Evolutionary conservation across 768 basidiomycete species (phyloP), one percentile per base, ranked within the genome.

Genomic region (Termitomyces sp.): DNA sequence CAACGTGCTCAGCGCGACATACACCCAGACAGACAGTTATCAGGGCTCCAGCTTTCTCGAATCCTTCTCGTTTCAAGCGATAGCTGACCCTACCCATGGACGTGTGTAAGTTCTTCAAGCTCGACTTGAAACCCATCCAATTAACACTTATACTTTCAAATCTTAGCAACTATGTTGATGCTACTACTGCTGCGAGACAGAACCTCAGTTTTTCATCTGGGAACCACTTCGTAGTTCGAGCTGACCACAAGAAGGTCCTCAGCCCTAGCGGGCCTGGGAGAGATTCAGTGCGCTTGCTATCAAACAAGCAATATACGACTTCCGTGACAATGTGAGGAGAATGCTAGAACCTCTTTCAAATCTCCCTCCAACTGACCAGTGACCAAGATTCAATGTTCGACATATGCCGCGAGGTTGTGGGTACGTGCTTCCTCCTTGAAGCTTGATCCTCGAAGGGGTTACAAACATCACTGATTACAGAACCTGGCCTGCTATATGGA

Each of bases 371-470:
- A 28, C 51, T 32, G 37, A 52, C 21, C n/a, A 19, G n/a, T 25
- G 28, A 25, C 27, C 58, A 19, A 77, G 73, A 30, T 74, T 82
- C 58, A 77, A 85, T 61, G 62, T 84, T 45, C 67, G 73, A 23
- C 83, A 84, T 61, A 85, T 84, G 81, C 84, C 84, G 8, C 72
- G 80, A 60, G 83, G 83, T 8, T 82, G 81, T 65, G 80, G 77
- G 79, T 79, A 47, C 54, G 76, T 71, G 34, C 23, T 32, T 16
- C n/a, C 21, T 27, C n/a, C 19, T 35, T 35, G 34, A 35, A 35
- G 34, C 12, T 35, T 32, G 23, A 23, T 32, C 12, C 19, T 37
- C 8, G n/a, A 34, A 25, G 42, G 44, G 17, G 52, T 27, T 17
- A 45, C 14, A 28, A 58, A 25, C 16, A 9, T 42, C 3, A 23